Evolutionary conservation across 345 rosid species (phyloP).

Genomic region (Syzygium jambos): DNA sequence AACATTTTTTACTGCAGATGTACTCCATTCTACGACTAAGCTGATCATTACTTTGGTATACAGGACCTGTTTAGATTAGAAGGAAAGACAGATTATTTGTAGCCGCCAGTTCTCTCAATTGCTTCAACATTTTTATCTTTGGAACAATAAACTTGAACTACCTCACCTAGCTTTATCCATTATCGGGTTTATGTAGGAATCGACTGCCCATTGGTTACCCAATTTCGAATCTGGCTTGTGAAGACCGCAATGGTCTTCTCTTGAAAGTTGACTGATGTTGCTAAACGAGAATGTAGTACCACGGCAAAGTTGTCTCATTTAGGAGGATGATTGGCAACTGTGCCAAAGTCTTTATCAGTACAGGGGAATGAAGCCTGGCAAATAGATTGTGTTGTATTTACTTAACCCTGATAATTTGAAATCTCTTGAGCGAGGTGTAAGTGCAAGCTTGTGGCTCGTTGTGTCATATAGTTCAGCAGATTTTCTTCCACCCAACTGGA

Average conservation of each 20-base stretch:
- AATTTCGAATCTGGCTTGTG: background rate
- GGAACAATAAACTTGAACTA: background rate
- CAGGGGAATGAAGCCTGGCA: background rate
- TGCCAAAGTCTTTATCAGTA: background rate
- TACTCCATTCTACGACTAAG: background rate
- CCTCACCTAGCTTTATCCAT: background rate
- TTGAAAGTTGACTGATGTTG: background rate
- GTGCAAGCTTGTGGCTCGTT: background rate
- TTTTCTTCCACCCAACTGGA: background rate
- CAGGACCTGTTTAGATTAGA: background rate
- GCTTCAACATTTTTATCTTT: background rate
- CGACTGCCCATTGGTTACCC: background rate
- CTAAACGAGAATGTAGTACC: background rate
- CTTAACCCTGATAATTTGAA: background rate
- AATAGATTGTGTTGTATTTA: background rate
- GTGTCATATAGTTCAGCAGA: background rate
- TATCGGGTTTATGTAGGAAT: background rate
- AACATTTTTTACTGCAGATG: background rate
- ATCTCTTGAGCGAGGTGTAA: background rate
- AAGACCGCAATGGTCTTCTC: background rate
- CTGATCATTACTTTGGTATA: background rate
- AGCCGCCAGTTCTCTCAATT: background rate
- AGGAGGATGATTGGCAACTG: background rate
- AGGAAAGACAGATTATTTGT: background rate
- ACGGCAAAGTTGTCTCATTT: background rate